Percentiles rank a stretch among this genome's conserved stretches.
Evolutionary conservation across 352 stramenopile species (phyloP).

Genomic region (Hyphochytrium catenoides): DNA sequence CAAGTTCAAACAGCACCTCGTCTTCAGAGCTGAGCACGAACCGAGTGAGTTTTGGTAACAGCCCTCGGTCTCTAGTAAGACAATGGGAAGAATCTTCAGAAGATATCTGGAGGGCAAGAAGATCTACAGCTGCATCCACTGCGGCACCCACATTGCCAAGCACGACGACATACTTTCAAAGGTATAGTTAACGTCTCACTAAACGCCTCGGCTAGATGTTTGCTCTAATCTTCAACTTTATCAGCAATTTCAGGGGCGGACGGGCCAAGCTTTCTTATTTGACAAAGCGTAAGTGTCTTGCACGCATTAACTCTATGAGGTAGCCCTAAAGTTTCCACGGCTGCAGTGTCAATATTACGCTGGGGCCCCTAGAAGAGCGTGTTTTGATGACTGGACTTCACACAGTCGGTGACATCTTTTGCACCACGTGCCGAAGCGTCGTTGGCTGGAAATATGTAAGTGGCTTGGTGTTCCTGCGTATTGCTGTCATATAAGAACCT

Average conservation of each 20-base stretch:
- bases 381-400: slow-evolving; percentile 79
- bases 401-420: slow-evolving; percentile 77
- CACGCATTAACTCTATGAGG: background rate
- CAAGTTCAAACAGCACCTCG: too few species aligned
- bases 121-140: slow-evolving; percentile 71
- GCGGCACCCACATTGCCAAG: slow-evolving; percentile 64
- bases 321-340: background rate
- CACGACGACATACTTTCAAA: slow-evolving; percentile 85
- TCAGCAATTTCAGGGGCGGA: slow-evolving; percentile 45
- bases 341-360: slow-evolving; percentile 54
- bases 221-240: slow-evolving; percentile 1
- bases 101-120: slow-evolving; percentile 67
- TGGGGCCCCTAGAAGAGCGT: slow-evolving; percentile 62
- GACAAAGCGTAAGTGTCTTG: slow-evolving; percentile 34
- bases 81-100: slow-evolving; percentile 63
- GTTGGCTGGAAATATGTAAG: slow-evolving; percentile 82
- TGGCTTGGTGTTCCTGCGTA: background rate
- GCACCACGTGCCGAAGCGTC: slow-evolving; percentile 64
- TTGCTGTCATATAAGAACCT: background rate
- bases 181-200: slow-evolving; percentile 15
- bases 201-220: background rate
- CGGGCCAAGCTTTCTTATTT: slow-evolving; percentile 75
- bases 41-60: too few species aligned
- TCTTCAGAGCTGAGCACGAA: too few species aligned
- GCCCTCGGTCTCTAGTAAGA: too few species aligned